Conservation (phyloP, 2,329 filamentous ascomycete genomes). For the Sclerotinia nivalis region DNA sequence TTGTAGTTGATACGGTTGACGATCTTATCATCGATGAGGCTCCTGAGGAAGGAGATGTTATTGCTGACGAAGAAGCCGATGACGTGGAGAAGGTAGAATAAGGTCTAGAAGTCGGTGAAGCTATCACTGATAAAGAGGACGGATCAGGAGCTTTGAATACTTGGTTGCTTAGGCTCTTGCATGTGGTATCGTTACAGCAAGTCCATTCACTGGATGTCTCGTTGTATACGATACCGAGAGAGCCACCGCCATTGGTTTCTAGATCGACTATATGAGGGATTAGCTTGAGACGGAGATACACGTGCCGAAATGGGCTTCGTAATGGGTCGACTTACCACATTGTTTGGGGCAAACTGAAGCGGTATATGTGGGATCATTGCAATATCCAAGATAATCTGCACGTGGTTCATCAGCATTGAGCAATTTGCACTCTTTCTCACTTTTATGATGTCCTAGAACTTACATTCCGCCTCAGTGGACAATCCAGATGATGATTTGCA, state of each 20-base stretch:
- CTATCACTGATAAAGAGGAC: neutral
- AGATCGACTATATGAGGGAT: neutral
- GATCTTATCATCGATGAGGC: neutral
- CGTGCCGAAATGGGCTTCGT: neutral
- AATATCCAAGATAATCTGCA: conserved; percentile 15
- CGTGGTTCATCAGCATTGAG: neutral
- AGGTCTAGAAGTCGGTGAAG: conserved; percentile 1
- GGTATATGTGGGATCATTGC: conserved; percentile 18
- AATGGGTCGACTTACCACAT: neutral
- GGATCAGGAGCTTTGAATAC: conserved; percentile 1
- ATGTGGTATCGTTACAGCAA: conserved; percentile 3
- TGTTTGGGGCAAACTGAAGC: neutral
- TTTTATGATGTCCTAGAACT: neutral
- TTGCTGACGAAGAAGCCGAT: neutral
- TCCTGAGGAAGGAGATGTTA: neutral
- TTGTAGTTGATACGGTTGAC: neutral
- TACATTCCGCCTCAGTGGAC: neutral
- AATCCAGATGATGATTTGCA: conserved; percentile 9
- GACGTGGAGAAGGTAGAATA: neutral
- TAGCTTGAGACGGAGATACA: neutral
- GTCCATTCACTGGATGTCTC: neutral
- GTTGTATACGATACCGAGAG: neutral
- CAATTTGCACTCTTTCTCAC: neutral
- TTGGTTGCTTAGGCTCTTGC: conserved; percentile 9
- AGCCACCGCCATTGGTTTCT: neutral